Percentiles rank a stretch among this genome's conserved stretches.
Evolutionary conservation across 2,329 filamentous ascomycete species (phyloP).

Genomic region (Sclerotinia nivalis): DNA sequence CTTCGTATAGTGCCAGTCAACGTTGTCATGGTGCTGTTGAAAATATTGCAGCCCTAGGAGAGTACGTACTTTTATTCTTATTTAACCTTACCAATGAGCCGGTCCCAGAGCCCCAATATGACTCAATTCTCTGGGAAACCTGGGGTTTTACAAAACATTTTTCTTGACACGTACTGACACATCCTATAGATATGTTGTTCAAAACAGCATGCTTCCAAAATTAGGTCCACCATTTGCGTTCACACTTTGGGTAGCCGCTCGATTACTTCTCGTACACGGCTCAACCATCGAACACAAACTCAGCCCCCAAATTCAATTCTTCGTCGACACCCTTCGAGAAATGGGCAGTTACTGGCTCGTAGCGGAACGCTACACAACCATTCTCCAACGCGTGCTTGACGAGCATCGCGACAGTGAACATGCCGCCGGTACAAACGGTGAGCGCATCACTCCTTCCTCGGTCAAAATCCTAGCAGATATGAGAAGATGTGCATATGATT

Average conservation of each 20-base stretch:
- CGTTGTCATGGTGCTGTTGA: conserved; percentile 81
- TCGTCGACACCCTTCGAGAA: conserved; percentile 77
- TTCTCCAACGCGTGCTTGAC: conserved; percentile 80
- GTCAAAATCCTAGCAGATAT: conserved; percentile 89
- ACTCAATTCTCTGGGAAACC: background rate
- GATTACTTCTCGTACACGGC: conserved; percentile 83
- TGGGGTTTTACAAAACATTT: background rate
- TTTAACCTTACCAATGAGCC: background rate
- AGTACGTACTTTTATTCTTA: conserved; percentile 50
- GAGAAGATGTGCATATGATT: conserved; percentile 84
- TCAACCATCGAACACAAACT: conserved; percentile 85
- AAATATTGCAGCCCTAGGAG: conserved; percentile 74
- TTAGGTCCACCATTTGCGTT: conserved; percentile 91
- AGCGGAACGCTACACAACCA: conserved; percentile 74
- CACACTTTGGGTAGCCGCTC: conserved; percentile 86
- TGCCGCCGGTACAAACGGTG: conserved; percentile 58
- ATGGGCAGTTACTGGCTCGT: conserved; percentile 87
- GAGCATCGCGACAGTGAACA: conserved; percentile 80
- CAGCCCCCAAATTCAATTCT: conserved; percentile 75
- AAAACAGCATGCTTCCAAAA: conserved; percentile 72
- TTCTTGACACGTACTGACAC: conserved; percentile 5
- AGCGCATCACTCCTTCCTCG: conserved; percentile 75
- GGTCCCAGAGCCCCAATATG: background rate
- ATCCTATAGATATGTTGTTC: conserved; percentile 54
- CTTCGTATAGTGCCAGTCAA: conserved; percentile 82